Conservation (phyloP, 495 filamentous ascomycete genomes). For the Aspergillus hancockii region DNA sequence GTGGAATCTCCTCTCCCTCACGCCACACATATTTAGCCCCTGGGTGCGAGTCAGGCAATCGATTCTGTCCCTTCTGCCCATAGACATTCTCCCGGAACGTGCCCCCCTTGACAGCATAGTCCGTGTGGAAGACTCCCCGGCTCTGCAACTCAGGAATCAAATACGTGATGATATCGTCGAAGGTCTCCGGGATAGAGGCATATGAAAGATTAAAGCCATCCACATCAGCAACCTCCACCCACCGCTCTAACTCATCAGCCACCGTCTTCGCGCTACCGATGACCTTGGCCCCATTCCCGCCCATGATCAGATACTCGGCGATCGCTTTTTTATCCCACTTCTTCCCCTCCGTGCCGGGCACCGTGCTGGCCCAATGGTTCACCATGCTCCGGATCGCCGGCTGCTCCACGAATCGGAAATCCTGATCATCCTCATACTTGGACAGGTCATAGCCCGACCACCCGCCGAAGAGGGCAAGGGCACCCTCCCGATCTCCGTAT, state of each 20-base stretch:
- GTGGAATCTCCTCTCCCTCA: slow-evolving; percentile 30
- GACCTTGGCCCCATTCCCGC: slow-evolving; percentile 56
- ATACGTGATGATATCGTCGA: slow-evolving; percentile 61
- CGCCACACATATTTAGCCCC: slow-evolving; percentile 50
- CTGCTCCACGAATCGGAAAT: slow-evolving; percentile 58
- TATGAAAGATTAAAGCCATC: slow-evolving; percentile 67
- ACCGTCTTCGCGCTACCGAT: slow-evolving; percentile 59
- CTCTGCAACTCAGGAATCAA: slow-evolving; percentile 46
- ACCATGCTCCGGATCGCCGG: slow-evolving; percentile 54
- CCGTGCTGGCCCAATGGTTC: slow-evolving; percentile 42
- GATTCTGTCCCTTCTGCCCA: slow-evolving; percentile 34
- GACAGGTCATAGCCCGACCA: slow-evolving; percentile 57
- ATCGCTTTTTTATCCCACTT: slow-evolving; percentile 67
- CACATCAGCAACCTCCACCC: slow-evolving; percentile 59
- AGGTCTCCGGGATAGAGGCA: slow-evolving; percentile 59
- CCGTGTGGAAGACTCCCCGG: slow-evolving; percentile 48
- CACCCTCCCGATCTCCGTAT: slow-evolving; percentile 53
- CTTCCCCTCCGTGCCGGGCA: slow-evolving; percentile 37
- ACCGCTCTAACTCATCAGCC: slow-evolving; percentile 61
- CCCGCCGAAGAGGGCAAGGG: slow-evolving; percentile 55
- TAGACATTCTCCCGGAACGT: slow-evolving; percentile 49
- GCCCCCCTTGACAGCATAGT: slow-evolving; percentile 45
- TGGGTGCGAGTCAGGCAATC: slow-evolving; percentile 44
- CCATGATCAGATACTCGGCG: slow-evolving; percentile 60
- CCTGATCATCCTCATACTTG: slow-evolving; percentile 52